Evolutionary conservation across 2,329 filamentous ascomycete species (phyloP), one percentile per base, ranked within the genome.

Genomic region (Ophiostoma australiae): DNA sequence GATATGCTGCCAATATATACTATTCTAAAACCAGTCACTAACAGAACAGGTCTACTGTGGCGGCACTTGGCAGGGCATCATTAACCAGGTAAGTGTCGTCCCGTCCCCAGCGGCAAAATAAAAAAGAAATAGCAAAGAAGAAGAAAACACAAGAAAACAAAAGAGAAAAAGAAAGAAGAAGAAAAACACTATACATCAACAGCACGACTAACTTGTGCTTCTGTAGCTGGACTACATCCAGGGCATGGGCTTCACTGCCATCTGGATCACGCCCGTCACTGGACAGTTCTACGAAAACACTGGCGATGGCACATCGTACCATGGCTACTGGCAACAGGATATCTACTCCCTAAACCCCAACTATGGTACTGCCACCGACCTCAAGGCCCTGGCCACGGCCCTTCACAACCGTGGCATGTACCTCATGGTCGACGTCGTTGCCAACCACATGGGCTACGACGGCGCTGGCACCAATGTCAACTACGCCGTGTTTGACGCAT

Each of bases 211-310:
- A 66, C 31, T 10, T 33, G 37, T 39, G 17, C 27, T 39, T 8
- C 8, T 39, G 1, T 52, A 73, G 73, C 82, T 90, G 58, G 87
- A 89, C 77, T 89, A 89, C 76, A 89, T 90, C 76, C 81, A 86
- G 75, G 82, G 82, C 68, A 86, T 88, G 83, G 86, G 86, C 33
- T 88, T 87, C 73, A 84, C 84, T 70, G 86, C 86, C 58, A 79
- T 87, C 68, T 85, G 85, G 84, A 87, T 88, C 73, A 87, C 85
- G 1, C 86, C 86, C 0, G 81, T 88, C n/a, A 82, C 86, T 66
- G 76, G 77, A 73, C 78, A 76, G 77, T 82, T 76, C 69, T 81
- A 75, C 72, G 79, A 76, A 71, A 75, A 72, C 73, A 79, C 75
- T 0, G 8, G 55, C 76, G 39, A 77, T 75, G 58, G 72, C 44